Evolutionary conservation across 805 yeast species (phyloP).

Genomic region (Wickerhamiella azyma): DNA sequence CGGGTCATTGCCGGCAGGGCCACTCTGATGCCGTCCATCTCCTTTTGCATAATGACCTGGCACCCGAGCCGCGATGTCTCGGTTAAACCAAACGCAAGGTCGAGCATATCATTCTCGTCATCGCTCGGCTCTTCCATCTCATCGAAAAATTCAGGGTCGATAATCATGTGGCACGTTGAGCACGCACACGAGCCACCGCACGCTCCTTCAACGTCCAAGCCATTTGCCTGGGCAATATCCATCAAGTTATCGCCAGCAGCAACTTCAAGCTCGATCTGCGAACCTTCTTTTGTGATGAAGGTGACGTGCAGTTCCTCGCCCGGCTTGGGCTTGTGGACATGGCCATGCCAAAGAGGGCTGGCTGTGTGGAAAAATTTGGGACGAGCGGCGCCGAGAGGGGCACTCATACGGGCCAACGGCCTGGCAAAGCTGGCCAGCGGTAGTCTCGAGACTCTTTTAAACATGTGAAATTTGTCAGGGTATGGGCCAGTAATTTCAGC

Average conservation of each 20-base stretch:
- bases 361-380: neutral
- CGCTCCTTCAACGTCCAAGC: constrained; percentile 91
- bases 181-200: constrained; percentile 99
- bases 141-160: constrained; percentile 91
- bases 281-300: constrained; percentile 83
- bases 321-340: constrained; percentile 75
- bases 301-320: constrained; percentile 88
- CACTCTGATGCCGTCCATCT: constrained; percentile 82
- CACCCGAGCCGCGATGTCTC: constrained; percentile 95
- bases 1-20: constrained; percentile 97
- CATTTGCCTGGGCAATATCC: constrained; percentile 89
- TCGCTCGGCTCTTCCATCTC: constrained; percentile 88
- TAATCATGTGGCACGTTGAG: constrained; percentile 92
- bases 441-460: neutral
- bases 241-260: constrained; percentile 83
- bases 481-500: no score
- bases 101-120: constrained; percentile 97
- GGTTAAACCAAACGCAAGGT: constrained; percentile 90
- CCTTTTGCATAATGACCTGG: constrained; percentile 79
- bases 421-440: no score
- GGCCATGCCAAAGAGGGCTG: constrained; percentile 46
- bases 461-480: constrained; percentile 1
- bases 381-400: neutral
- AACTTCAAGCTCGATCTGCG: constrained; percentile 67
- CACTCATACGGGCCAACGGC: no score